Conservation (phyloP, 257 asterid genomes). For the Rauvolfia tetraphylla region DNA sequence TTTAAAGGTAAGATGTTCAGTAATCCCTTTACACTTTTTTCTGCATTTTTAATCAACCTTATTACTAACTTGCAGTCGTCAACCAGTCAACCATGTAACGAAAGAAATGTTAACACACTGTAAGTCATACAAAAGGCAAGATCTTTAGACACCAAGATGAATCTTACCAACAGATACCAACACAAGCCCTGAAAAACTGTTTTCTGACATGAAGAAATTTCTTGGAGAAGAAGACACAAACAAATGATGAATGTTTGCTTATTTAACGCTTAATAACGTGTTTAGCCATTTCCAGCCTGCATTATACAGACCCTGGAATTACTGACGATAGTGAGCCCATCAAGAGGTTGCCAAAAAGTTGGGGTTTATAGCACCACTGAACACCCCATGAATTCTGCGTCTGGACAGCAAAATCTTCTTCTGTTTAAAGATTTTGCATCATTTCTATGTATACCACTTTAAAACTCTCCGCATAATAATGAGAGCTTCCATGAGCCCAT, state of each 20-base stretch:
- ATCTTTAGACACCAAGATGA: neutral
- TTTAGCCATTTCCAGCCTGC: too few species aligned
- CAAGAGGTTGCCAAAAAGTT: neutral
- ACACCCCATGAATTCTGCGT: neutral
- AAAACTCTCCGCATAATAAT: neutral
- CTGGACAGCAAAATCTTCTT: neutral
- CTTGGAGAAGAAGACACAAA: too few species aligned
- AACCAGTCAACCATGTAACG: neutral
- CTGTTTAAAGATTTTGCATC: neutral
- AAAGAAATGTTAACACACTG: neutral
- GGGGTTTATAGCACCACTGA: neutral
- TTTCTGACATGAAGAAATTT: neutral
- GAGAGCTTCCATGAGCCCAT: neutral
- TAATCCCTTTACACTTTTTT: neutral
- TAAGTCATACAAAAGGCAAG: neutral
- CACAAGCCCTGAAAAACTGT: neutral
- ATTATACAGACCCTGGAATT: too few species aligned
- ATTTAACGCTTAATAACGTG: too few species aligned
- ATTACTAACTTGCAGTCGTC: neutral
- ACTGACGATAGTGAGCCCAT: too few species aligned
- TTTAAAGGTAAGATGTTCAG: neutral
- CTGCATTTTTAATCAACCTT: neutral
- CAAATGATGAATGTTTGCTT: too few species aligned
- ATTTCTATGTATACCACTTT: neutral
- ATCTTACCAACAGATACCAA: neutral